Evolutionary conservation across 148 eudicot genomes (phyloP).

Genomic region (Chenopodium album): DNA sequence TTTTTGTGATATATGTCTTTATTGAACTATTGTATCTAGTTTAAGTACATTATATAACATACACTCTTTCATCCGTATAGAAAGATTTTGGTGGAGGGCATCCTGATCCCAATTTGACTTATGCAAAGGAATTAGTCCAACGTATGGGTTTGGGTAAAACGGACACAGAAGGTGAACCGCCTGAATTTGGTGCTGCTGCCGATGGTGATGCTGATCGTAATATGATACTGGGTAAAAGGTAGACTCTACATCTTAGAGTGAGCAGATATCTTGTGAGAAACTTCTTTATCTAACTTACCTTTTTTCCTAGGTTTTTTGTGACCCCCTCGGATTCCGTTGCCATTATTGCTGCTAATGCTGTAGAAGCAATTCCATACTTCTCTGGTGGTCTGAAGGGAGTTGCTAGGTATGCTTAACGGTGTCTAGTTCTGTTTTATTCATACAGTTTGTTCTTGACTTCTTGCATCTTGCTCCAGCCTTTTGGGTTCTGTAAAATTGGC

Average conservation of each 20-base stretch:
- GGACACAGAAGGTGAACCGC: constrained; percentile 56
- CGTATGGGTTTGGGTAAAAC: constrained; percentile 94
- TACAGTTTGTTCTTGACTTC: not conserved
- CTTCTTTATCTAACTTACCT: constrained; percentile 11
- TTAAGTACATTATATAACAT: constrained; percentile 1
- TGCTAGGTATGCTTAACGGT: constrained; percentile 64
- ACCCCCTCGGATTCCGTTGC: constrained; percentile 99
- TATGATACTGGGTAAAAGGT: constrained; percentile 97
- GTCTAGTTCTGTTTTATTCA: not conserved
- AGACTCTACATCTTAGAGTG: constrained; percentile 6
- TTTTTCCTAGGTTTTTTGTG: constrained; percentile 76
- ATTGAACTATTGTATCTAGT: not conserved
- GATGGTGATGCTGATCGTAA: constrained; percentile 99
- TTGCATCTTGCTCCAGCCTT: constrained; percentile 8
- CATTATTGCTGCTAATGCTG: constrained; percentile 97
- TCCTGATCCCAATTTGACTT: constrained; percentile 98
- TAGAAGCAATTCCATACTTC: constrained; percentile 84
- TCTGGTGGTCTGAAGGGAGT: constrained; percentile 93
- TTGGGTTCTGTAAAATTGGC: not conserved
- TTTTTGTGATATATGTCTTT: not conserved
- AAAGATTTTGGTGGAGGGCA: constrained; percentile 99
- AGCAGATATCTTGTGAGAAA: not conserved
- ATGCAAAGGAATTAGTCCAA: constrained; percentile 88
- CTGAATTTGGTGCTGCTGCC: constrained; percentile 98
- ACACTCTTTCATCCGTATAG: constrained; percentile 33